Base-by-base conservation (phyloP, 2,329 filamentous ascomycete genomes). In the Periconia sp. region DNA sequence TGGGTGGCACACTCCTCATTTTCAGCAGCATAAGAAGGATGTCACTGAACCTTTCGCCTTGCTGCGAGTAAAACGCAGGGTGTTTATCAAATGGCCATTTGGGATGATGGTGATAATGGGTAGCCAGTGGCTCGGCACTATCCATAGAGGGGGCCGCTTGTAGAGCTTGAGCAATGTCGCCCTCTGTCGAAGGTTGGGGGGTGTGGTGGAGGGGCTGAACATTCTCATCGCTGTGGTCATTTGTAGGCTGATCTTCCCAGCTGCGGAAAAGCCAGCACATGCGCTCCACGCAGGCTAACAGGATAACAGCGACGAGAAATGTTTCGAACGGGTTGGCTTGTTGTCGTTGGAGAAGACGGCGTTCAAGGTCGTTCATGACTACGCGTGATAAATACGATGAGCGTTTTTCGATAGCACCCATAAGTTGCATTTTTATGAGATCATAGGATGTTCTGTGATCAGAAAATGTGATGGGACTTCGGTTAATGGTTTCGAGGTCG, bases 331-430 rank as follows among this genome's bases (percentile, higher is more conserved):
- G 78, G 48, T 79, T 81, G 19, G 77, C 79, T 64, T 83, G 80
- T 61, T 83, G 80, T 13, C 82, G 80, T 59, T 84, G 82, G 8
- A 85, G 74, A 5, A 86, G 71, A n/a, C 83, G 78, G 17, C 82
- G 79, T 63, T 86, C 84, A 1, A 86, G 75, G 53, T 85, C 82
- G 56, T 83, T 83, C 76, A 85, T 81, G 33, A 85, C 78, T 10
- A 72, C 72, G 50, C 82, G 83, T 58, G 79, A 79, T 6, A 85
- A 71, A 49, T 75, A 74, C 14, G 77, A 74, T 35, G 82, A 81
- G 27, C 81, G 78, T 58, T 81, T 81, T 61, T 86, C 83, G 17
- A 79, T 76, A 1, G 78, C 81, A 5, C 81, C 79, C 45, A 81
- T 78, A 44, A 85, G 70, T 64, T 86, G 83, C 48, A 76, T 74